Conservation (phyloP, 306 rosid genomes). For the Casuarina equisetifolia region DNA sequence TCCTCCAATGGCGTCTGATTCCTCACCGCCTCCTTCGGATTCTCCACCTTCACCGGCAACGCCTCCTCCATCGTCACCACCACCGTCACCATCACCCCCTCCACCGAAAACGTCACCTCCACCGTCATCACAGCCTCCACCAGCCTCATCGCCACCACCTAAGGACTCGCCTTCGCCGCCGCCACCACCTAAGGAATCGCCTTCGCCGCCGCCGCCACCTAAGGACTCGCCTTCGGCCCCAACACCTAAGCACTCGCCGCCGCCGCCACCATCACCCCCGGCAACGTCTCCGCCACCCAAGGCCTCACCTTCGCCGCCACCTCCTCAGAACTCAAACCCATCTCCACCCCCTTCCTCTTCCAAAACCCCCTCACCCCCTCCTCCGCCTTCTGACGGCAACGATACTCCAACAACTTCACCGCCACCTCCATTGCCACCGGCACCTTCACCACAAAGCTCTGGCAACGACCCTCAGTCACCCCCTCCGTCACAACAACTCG, state of each 20-base stretch:
- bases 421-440: constrained; percentile 2
- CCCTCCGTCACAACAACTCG: constrained; percentile 26
- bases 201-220: constrained; percentile 3
- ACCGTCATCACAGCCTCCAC: constrained; percentile 15
- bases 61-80: not conserved
- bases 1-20: constrained; percentile 46
- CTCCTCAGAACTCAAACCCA: constrained; percentile 6
- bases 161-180: not conserved
- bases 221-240: not conserved
- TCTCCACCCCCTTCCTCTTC: constrained; percentile 25
- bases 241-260: constrained; percentile 16
- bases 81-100: not conserved
- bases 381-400: not conserved
- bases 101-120: not conserved
- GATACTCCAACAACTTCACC: not conserved
- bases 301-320: not conserved
- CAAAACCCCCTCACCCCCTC: not conserved
- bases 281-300: constrained; percentile 22
- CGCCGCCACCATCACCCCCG: constrained; percentile 10
- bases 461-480: constrained; percentile 2
- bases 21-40: constrained; percentile 25
- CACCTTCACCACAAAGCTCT: not conserved
- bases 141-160: constrained; percentile 18
- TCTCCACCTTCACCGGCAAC: constrained; percentile 26
- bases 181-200: constrained; percentile 3